A percentile compares a stretch with the other conserved stretches of the same genome.
These are phyloP conservation scores for Aspergillus jensenii DNA, from an alignment of 2,329 filamentous ascomycete genomes.

Conservation along the genomic window DNA sequence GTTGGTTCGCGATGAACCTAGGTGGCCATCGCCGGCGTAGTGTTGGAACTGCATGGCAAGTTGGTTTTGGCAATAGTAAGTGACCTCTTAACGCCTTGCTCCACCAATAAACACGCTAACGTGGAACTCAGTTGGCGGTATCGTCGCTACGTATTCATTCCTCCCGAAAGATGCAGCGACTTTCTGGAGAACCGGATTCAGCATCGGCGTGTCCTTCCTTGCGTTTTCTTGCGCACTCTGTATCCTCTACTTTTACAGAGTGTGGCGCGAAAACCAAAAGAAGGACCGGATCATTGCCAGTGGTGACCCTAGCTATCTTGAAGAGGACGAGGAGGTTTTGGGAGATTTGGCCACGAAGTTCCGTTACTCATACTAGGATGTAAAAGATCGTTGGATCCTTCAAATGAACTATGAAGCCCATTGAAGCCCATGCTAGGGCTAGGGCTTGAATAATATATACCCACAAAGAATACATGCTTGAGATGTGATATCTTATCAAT, in stretches of 20 bases:
- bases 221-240: slow-evolving; percentile 61
- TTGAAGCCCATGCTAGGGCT: slow-evolving; percentile 10
- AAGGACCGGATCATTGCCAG: slow-evolving; percentile 32
- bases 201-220: slow-evolving; percentile 73
- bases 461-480: slow-evolving; percentile 4
- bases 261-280: slow-evolving; percentile 42
- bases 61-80: slow-evolving; percentile 69
- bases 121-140: slow-evolving; percentile 61
- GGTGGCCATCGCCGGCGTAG: slow-evolving; percentile 69
- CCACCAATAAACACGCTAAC: slow-evolving; percentile 6
- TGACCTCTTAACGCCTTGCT: not conserved
- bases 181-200: slow-evolving; percentile 69
- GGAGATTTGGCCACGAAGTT: slow-evolving; percentile 46
- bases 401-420: not conserved
- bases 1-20: slow-evolving; percentile 81
- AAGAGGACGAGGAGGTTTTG: slow-evolving; percentile 35
- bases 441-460: slow-evolving; percentile 10
- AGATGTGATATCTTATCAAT: not conserved
- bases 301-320: slow-evolving; percentile 21
- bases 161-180: slow-evolving; percentile 64
- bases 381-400: not conserved
- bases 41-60: slow-evolving; percentile 73
- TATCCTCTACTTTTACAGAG: slow-evolving; percentile 36
- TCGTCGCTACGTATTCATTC: slow-evolving; percentile 73
- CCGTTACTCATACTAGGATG: slow-evolving; percentile 37